Percentiles rank a stretch among this genome's conserved stretches.
Evolutionary conservation across 257 asterid genomes (phyloP).

Genomic region (Solanum sitiens): DNA sequence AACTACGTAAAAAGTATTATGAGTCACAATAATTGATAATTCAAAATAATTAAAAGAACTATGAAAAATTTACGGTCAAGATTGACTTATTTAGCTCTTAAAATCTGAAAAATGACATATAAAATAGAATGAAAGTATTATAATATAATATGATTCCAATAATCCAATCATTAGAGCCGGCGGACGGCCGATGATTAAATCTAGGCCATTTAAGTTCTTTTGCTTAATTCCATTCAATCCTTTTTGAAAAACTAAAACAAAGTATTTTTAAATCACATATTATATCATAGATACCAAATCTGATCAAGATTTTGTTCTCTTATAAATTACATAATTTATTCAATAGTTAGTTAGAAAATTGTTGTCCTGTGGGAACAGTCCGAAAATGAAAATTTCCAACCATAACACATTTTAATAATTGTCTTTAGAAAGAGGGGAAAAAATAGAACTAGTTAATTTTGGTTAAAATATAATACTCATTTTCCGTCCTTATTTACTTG

Average conservation of each 20-base stretch:
- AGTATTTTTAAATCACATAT: neutral
- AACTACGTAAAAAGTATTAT: too few species aligned
- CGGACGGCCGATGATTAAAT: neutral
- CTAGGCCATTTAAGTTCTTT: neutral
- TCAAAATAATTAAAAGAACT: too few species aligned
- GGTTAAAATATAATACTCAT: neutral
- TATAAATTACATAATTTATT: neutral
- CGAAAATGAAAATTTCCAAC: neutral
- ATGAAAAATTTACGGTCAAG: too few species aligned
- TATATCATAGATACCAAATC: neutral
- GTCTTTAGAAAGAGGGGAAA: neutral
- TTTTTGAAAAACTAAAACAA: neutral
- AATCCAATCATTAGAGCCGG: constrained; percentile 1
- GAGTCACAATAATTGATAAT: too few species aligned
- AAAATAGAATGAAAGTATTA: too few species aligned
- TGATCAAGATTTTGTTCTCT: neutral
- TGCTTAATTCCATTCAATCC: neutral
- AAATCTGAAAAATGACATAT: too few species aligned
- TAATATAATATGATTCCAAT: too few species aligned
- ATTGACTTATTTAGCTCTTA: too few species aligned
- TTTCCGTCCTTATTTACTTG: too few species aligned
- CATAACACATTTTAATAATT: neutral
- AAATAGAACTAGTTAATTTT: neutral
- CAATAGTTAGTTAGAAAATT: neutral
- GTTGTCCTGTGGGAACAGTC: neutral